Percentiles rank a stretch among this genome's conserved stretches.
Conservation (phyloP, 345 rosid genomes). For the Syzygium jambos region DNA sequence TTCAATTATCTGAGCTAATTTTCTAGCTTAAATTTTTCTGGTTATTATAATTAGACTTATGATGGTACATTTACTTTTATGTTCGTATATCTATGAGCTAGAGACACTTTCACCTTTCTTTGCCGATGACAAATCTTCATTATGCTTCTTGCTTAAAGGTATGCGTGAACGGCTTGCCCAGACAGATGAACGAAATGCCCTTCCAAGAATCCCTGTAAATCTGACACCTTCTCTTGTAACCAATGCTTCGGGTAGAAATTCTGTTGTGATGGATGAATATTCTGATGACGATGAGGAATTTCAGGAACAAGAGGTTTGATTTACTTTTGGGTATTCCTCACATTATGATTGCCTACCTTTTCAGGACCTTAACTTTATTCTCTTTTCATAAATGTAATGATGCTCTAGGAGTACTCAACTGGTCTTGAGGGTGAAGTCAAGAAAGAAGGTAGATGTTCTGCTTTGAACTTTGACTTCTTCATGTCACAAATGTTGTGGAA, state of each 20-base stretch:
- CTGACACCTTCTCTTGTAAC: constrained; percentile 47
- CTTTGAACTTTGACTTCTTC: neutral
- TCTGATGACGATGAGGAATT: constrained; percentile 87
- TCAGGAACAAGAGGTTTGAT: constrained; percentile 80
- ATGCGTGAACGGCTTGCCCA: constrained; percentile 95
- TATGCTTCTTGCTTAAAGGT: constrained; percentile 30
- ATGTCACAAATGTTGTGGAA: neutral
- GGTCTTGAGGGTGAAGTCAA: constrained; percentile 40
- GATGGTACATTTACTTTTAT: neutral
- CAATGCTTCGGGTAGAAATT: constrained; percentile 49
- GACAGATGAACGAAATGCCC: constrained; percentile 89
- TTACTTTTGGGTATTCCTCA: neutral
- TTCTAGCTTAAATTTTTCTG: neutral
- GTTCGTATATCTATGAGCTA: neutral
- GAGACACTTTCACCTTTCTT: neutral
- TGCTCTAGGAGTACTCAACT: constrained; percentile 3
- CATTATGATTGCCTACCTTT: neutral
- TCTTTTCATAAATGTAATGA: neutral
- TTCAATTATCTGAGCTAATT: neutral
- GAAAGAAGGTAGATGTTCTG: constrained; percentile 43
- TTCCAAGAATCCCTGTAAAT: constrained; percentile 86
- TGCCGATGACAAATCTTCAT: neutral
- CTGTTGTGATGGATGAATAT: constrained; percentile 70
- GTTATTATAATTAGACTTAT: neutral
- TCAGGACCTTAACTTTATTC: neutral